Evolutionary conservation across 805 yeast genomes (phyloP).

Genomic region (Phaffomyces thermotolerans): DNA sequence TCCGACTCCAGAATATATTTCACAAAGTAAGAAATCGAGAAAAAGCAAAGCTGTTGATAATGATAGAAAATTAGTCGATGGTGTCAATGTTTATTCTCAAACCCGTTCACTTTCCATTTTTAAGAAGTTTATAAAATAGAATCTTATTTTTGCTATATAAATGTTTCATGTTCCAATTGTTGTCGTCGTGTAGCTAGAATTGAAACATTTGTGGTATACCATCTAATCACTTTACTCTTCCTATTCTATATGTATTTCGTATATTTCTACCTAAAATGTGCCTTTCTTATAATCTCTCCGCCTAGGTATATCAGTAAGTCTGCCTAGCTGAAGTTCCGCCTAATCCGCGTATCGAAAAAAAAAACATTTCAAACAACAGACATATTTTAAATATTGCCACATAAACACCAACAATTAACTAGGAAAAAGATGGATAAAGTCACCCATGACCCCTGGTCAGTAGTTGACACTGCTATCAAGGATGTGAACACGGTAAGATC

Average conservation of each 20-base stretch:
- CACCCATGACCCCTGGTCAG: not conserved
- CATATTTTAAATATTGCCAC: not conserved
- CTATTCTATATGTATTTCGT: no score
- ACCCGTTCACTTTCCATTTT: not conserved
- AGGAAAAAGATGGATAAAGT: not conserved
- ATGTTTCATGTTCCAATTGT: no score
- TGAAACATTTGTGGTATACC: no score
- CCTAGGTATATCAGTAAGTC: not conserved
- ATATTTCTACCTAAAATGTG: no score
- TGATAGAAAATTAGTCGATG: not conserved
- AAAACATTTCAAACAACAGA: no score
- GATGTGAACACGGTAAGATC: not conserved
- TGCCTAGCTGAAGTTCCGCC: not conserved
- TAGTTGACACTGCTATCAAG: not conserved
- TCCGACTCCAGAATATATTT: conserved; percentile 11
- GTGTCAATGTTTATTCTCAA: not conserved
- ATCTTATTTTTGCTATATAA: not conserved
- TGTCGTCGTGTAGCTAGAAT: no score
- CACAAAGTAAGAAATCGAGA: not conserved
- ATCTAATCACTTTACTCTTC: no score
- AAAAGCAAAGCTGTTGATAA: not conserved
- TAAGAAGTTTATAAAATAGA: conserved; percentile 1
- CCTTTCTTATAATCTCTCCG: not conserved
- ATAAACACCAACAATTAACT: no score
- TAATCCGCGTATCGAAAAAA: not conserved